Base-by-base conservation (phyloP, 1,139 yeast species). In the Candida sp. region DNA sequence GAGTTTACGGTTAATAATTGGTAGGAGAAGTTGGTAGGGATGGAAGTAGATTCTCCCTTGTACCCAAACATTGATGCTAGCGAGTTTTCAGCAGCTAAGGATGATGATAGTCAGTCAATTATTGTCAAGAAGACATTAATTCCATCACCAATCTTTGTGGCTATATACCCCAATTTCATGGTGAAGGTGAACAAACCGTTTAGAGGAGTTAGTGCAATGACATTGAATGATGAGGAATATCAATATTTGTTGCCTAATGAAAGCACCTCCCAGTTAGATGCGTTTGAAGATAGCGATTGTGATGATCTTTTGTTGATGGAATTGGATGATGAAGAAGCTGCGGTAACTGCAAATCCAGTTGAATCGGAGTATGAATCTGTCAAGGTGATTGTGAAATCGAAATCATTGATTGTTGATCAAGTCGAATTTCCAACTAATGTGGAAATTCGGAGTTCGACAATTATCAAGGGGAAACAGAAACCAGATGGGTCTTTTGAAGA, bases 261-360 rank as follows among this genome's bases (percentile, higher is more conserved):
- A 35, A 68, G 64, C 36, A 77, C 73, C 46, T 71, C 77, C 0
- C 75, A 70, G 49, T 53, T 61, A 46, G 73, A 66, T 33, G 70
- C 60, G 9, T 70, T 70, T 45, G 58, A 61, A 40, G 77, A 70
- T 34, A 71, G 62, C 36, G 70, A 64, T 22, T 70, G 64, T 33
- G 62, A 55, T 27, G 63, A 58, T 8, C 49, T 55, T 38, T 39
- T 54, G 5, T 46, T 56, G n/a, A 21, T 43, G 42, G 44, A 41
- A 8, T 37, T 38, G 15, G 33, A 32, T 19, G 7, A 12, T 21
- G 21, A 7, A 21, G 27, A 23, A 33, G 33, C 19, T 39, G 22
- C 21, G 19, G 30, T 21, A 21, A 36, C 15, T 22, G 32, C 23
- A 4, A 45, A 41, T 2, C 43, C 46, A 5, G 45, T 45, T 30